Evolutionary conservation across 2,329 filamentous ascomycete genomes (phyloP).

Genomic region (Claviceps sp.): DNA sequence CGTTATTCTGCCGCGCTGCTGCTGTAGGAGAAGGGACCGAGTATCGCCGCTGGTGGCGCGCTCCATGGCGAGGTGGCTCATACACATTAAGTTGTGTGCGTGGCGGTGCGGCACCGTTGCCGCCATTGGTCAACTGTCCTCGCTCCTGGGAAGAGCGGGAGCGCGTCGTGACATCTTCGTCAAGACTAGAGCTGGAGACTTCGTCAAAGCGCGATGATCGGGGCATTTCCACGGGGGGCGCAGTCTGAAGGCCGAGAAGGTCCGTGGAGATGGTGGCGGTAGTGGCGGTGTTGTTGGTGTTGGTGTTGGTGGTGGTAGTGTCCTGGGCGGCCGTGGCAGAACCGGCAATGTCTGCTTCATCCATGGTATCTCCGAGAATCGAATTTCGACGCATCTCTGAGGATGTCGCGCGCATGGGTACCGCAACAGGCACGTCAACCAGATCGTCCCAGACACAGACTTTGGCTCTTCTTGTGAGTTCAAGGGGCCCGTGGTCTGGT

Average conservation of each 20-base stretch:
- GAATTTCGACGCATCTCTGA: conserved; percentile 65
- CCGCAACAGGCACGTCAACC: conserved; percentile 88
- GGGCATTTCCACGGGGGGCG: conserved; percentile 48
- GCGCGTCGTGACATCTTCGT: conserved; percentile 23
- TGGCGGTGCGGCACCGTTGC: conserved; percentile 26
- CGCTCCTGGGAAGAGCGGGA: conserved; percentile 22
- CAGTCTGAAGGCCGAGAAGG: conserved; percentile 53
- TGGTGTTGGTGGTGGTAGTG: conserved; percentile 19
- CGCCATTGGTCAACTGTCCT: conserved; percentile 4
- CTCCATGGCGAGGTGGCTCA: conserved; percentile 29
- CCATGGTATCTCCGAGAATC: conserved; percentile 35
- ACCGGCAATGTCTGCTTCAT: conserved; percentile 78
- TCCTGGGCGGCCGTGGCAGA: conserved; percentile 19
- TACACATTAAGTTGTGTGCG: conserved; percentile 27
- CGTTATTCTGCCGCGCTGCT: conserved; percentile 32
- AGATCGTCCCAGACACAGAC: conserved; percentile 98
- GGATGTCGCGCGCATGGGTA: conserved; percentile 74
- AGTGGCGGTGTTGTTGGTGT: conserved; percentile 21
- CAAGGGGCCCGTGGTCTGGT: conserved; percentile 80
- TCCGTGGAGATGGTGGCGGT: conserved; percentile 35
- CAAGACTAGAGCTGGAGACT: conserved; percentile 35
- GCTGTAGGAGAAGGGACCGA: conserved; percentile 35
- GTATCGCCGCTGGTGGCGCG: conserved; percentile 36
- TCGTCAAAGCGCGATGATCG: conserved; percentile 61
- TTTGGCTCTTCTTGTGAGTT: conserved; percentile 77